Evolutionary conservation across 2,329 filamentous ascomycete genomes (phyloP).

Genomic region (Aspergillus texensis): DNA sequence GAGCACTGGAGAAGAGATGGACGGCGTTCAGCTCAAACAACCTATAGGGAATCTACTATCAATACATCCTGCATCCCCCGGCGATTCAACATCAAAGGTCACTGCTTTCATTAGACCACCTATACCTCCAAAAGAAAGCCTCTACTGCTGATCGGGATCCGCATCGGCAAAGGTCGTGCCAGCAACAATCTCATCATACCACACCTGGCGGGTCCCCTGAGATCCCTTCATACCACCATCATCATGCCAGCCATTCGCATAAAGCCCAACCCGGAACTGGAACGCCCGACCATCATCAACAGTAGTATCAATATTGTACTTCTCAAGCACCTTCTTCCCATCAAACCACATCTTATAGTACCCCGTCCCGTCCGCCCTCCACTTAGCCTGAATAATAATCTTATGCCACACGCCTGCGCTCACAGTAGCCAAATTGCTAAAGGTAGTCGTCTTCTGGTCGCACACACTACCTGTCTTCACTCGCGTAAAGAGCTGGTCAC

Average conservation of each 20-base stretch:
- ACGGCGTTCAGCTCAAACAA: neutral
- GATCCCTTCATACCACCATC: conserved; percentile 41
- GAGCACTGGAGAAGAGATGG: no score
- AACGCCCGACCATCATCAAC: neutral
- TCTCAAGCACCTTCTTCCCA: neutral
- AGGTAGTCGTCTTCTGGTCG: neutral
- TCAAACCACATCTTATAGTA: neutral
- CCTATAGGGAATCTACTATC: neutral
- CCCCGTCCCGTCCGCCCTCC: neutral
- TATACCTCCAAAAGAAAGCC: neutral
- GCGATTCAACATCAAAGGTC: no score
- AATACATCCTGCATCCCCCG: neutral
- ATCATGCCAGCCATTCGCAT: conserved; percentile 56
- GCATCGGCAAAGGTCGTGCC: conserved; percentile 47
- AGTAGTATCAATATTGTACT: neutral
- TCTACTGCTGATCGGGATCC: conserved; percentile 28
- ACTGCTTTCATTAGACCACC: neutral
- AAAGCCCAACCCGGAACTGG: conserved; percentile 44
- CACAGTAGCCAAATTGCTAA: neutral
- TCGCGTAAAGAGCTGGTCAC: neutral
- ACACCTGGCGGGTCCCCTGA: conserved; percentile 51
- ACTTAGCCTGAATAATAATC: neutral
- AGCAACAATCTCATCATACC: conserved; percentile 54
- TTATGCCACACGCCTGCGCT: neutral
- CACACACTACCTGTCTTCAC: neutral